These are phyloP conservation scores for Tuber aestivum DNA, from an alignment of 495 filamentous ascomycete species.

Conservation along the genomic window DNA sequence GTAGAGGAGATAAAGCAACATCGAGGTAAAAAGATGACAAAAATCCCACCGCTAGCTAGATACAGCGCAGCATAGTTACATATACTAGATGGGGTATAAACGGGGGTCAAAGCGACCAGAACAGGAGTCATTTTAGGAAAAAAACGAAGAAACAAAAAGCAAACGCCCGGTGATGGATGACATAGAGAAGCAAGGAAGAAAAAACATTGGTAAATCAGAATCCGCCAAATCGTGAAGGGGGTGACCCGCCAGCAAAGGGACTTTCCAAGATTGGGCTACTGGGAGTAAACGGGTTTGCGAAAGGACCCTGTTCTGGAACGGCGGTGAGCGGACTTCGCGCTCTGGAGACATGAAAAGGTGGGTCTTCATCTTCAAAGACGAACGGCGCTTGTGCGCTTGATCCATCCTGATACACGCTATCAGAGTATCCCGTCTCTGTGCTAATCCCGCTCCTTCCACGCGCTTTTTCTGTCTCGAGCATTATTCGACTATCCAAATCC, in stretches of 20 bases:
- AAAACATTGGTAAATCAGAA: background rate
- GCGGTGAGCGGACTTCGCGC: background rate
- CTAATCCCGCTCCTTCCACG: conserved; percentile 13
- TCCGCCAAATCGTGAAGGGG: background rate
- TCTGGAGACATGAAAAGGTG: conserved; percentile 6
- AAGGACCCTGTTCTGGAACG: background rate
- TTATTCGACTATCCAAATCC: background rate
- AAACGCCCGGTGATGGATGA: background rate
- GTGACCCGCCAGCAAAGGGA: background rate
- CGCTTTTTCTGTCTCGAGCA: background rate
- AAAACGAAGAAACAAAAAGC: background rate
- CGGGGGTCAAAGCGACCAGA: background rate
- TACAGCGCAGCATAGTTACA: background rate
- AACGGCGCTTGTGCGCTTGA: background rate
- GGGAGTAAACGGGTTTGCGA: background rate
- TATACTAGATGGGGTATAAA: background rate
- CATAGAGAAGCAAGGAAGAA: background rate
- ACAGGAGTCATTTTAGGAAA: background rate
- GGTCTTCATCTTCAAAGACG: conserved; percentile 6
- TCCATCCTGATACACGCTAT: conserved; percentile 29
- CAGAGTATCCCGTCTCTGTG: conserved; percentile 31
- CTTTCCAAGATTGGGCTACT: background rate
- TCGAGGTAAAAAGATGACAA: background rate
- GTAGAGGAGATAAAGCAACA: background rate
- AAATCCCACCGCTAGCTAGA: background rate